Conservation (phyloP, 495 filamentous ascomycete species). For the Lepraria neglecta region DNA sequence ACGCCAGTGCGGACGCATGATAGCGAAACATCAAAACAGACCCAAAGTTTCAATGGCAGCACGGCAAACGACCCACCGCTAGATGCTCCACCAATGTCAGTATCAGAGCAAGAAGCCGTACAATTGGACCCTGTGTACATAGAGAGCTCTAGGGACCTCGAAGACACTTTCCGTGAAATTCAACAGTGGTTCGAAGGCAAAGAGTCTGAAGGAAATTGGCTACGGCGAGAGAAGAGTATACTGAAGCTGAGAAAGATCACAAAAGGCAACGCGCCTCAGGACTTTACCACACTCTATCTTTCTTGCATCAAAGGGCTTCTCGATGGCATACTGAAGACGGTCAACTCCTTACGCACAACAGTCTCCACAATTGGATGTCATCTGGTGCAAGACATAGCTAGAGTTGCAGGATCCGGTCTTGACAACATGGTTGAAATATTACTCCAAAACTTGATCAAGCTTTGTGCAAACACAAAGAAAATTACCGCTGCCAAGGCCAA, state of each 20-base stretch:
- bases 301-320: conserved; percentile 63
- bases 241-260: conserved; percentile 68
- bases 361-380: conserved; percentile 78
- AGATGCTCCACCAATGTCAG: conserved; percentile 43
- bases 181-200: conserved; percentile 74
- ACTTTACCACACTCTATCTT: conserved; percentile 64
- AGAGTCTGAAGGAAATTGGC: conserved; percentile 88
- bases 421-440: conserved; percentile 88
- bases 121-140: conserved; percentile 73
- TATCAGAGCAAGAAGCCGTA: conserved; percentile 50
- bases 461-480: conserved; percentile 82
- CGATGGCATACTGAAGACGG: conserved; percentile 85
- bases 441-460: conserved; percentile 81
- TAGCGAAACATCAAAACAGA: conserved; percentile 33
- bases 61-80: conserved; percentile 10
- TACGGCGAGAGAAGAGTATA: conserved; percentile 71
- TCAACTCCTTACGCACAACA: conserved; percentile 81
- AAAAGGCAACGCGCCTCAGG: conserved; percentile 74
- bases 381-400: conserved; percentile 79
- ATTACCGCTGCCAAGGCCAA: conserved; percentile 78
- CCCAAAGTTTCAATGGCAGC: conserved; percentile 31
- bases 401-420: conserved; percentile 64
- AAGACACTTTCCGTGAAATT: conserved; percentile 79
- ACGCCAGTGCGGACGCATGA: conserved; percentile 36
- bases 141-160: conserved; percentile 72